Evolutionary conservation across 129 eudicot species (phyloP).

Genomic region (Calendula officinalis): DNA sequence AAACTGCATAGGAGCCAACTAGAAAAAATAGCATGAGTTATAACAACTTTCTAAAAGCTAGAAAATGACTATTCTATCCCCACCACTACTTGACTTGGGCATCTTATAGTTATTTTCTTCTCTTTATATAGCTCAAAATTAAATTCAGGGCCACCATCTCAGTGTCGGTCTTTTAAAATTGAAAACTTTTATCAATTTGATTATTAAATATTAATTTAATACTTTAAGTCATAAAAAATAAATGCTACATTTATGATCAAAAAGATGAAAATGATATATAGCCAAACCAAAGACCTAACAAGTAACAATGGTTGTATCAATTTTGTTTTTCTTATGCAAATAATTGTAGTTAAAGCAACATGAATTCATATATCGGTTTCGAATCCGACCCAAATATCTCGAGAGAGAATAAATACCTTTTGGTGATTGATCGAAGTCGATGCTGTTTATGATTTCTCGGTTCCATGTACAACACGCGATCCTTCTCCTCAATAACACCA

Average conservation of each 20-base stretch:
- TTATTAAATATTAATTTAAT: no score
- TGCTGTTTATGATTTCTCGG: constrained; percentile 55
- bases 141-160: constrained; percentile 23
- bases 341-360: no score
- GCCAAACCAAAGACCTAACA: no score
- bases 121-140: constrained; percentile 18
- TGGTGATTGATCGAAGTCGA: constrained; percentile 75
- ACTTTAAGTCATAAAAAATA: no score
- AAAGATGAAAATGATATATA: no score
- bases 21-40: constrained; percentile 29
- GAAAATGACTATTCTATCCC: constrained; percentile 41
- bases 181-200: no score
- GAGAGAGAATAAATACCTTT: constrained; percentile 43
- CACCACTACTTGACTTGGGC: constrained; percentile 31
- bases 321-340: no score
- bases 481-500: constrained; percentile 61
- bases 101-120: constrained; percentile 27
- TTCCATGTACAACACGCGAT: constrained; percentile 73
- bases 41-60: constrained; percentile 23
- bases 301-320: no score
- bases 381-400: not conserved
- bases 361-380: not conserved
- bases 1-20: constrained; percentile 46
- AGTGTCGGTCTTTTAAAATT: constrained; percentile 8
- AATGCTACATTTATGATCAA: no score